Evolutionary conservation across 2,329 filamentous ascomycete species (phyloP).

Genomic region (Ophiostoma sp.): DNA sequence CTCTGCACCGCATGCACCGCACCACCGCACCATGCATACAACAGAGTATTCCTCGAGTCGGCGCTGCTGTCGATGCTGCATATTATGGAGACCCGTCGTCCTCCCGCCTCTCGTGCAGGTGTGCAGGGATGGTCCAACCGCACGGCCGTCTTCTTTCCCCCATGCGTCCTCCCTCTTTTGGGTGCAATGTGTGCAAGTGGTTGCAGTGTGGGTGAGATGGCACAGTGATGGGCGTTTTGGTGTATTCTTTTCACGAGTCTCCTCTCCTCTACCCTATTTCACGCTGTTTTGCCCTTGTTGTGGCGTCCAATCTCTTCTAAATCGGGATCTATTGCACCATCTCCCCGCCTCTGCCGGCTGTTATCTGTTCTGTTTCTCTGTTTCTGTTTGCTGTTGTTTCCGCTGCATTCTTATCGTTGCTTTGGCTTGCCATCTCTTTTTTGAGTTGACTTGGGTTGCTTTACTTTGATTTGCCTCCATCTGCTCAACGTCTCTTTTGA

Average conservation of each 20-base stretch:
- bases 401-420: background rate
- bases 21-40: background rate
- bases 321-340: slow-evolving; percentile 1
- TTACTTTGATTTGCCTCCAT: background rate
- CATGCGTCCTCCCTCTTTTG: slow-evolving; percentile 6
- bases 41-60: background rate
- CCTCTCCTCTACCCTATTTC: background rate
- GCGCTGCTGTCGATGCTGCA: slow-evolving; percentile 15
- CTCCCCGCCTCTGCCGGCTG: background rate
- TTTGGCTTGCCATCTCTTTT: background rate
- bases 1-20: background rate
- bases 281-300: background rate
- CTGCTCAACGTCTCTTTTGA: background rate
- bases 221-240: background rate
- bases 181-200: background rate
- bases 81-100: slow-evolving; percentile 16
- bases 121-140: slow-evolving; percentile 7
- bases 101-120: slow-evolving; percentile 17
- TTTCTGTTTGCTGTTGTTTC: background rate
- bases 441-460: background rate
- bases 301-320: background rate
- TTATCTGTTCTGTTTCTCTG: background rate
- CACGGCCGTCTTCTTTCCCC: slow-evolving; percentile 11
- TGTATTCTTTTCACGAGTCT: background rate
- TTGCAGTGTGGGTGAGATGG: background rate